Evolutionary conservation across 2,329 filamentous ascomycete genomes (phyloP), one percentile per base, ranked within the genome.

Genomic region (Ramichloridium luteum): DNA sequence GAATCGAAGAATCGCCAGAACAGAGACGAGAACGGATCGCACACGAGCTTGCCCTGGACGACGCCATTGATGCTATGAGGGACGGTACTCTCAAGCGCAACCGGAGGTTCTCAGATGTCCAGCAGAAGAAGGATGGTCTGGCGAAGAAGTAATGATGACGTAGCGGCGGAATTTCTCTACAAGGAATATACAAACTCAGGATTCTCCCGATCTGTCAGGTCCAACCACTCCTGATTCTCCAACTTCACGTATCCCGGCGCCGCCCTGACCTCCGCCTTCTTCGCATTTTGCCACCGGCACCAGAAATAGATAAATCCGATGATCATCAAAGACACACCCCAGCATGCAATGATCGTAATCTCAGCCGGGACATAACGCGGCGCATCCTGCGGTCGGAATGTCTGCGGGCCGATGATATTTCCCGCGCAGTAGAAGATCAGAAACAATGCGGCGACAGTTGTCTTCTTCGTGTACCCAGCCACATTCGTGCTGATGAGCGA

Each of bases 131-230:
- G n/a, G n/a, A n/a, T n/a, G n/a, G n/a, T n/a, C n/a, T n/a, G n/a
- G n/a, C n/a, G n/a, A n/a, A n/a, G n/a, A n/a, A n/a, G n/a, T n/a
- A n/a, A n/a, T n/a, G n/a, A n/a, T n/a, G n/a, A n/a, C n/a, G n/a
- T n/a, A n/a, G n/a, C n/a, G n/a, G n/a, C n/a, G n/a, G n/a, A n/a
- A n/a, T n/a, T n/a, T n/a, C n/a, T n/a, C n/a, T n/a, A n/a, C n/a
- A n/a, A n/a, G n/a, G n/a, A n/a, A n/a, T 80, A 80, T 1, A 69
- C 53, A 47, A 80, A 78, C 48, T 79, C 61, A 0, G 56, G 57
- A 31, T 57, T 80, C 59, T 80, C 75, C 34, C 62, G 56, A 47
- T 80, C 76, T 3, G 74, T 80, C 40, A 80, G 52, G 48, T 80
- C 74, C 35, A 61, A 51, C 49, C 50, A 79, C 60, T 79, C 76